phyloP scores from a whole-genome alignment of 2,329 filamentous ascomycete species.

The Dactylellina parvicollis region DNA sequence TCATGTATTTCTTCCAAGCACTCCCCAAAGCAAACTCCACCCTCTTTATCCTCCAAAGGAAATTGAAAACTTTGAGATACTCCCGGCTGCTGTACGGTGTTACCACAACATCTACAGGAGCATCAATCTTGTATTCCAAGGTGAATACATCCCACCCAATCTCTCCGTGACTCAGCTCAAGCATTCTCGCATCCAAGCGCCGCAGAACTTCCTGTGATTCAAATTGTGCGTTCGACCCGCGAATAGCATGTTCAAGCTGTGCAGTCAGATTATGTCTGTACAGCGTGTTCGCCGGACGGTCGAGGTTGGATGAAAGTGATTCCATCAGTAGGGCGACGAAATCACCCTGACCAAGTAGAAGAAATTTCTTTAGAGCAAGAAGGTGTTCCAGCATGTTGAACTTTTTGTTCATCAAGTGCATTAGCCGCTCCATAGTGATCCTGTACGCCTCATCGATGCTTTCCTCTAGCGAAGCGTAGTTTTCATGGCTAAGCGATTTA shows the following conservation, averaged over 20 bases:
- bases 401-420: conserved; percentile 91
- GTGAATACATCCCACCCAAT: conserved; percentile 99
- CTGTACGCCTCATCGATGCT: conserved; percentile 98
- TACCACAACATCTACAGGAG: conserved; percentile 94
- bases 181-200: conserved; percentile 94
- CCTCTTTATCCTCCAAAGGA: conserved; percentile 96
- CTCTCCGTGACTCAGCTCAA: conserved; percentile 93
- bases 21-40: conserved; percentile 92
- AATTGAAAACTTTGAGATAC: conserved; percentile 99
- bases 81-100: conserved; percentile 95
- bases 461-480: conserved; percentile 87
- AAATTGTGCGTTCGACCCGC: conserved; percentile 95
- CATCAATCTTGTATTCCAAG: conserved; percentile 96
- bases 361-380: conserved; percentile 89
- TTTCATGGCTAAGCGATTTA: conserved; percentile 89
- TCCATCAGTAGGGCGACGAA: conserved; percentile 98
- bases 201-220: conserved; percentile 91
- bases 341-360: conserved; percentile 92
- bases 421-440: conserved; percentile 94
- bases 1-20: conserved; percentile 96
- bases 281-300: conserved; percentile 93
- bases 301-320: conserved; percentile 88
- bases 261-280: conserved; percentile 96
- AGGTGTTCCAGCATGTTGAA: conserved; percentile 95
- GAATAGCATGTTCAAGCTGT: conserved; percentile 96